phyloP scores from a whole-genome alignment of 257 asterid species.

The Paulownia fortunei region DNA sequence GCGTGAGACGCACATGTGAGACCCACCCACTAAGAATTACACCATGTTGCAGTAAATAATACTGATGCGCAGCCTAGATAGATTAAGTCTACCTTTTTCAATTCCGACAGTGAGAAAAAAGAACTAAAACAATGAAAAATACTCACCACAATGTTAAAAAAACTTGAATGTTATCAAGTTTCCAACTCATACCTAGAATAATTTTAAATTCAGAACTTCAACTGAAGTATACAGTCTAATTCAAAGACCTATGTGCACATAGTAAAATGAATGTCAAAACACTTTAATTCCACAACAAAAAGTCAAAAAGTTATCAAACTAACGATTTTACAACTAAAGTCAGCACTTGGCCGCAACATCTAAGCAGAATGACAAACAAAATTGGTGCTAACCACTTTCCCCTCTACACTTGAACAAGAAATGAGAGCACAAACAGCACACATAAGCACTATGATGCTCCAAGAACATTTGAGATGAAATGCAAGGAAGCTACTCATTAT shows the following conservation, averaged over 20 bases:
- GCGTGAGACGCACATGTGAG: too few species aligned
- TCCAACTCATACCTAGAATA: too few species aligned
- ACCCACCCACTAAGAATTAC: too few species aligned
- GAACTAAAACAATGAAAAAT: too few species aligned
- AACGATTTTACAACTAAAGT: not conserved
- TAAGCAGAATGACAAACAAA: slow-evolving; percentile 40
- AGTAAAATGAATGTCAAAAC: slow-evolving; percentile 20
- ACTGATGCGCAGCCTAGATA: too few species aligned
- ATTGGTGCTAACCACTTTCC: slow-evolving; percentile 38
- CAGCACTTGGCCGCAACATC: not conserved
- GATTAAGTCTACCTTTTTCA: too few species aligned
- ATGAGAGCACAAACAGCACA: slow-evolving; percentile 2
- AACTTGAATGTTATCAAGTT: not conserved
- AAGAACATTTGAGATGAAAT: not conserved
- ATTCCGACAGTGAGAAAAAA: too few species aligned
- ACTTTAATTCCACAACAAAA: slow-evolving; percentile 12
- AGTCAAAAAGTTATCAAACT: not conserved
- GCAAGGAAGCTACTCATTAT: slow-evolving; percentile 17
- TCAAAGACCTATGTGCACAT: not conserved
- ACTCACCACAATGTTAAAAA: not conserved
- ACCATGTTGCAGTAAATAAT: too few species aligned
- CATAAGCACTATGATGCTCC: slow-evolving; percentile 3
- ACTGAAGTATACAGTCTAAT: slow-evolving; percentile 13
- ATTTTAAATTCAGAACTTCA: not conserved
- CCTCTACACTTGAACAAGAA: slow-evolving; percentile 10